Evolutionary conservation across 2,329 filamentous ascomycete species (phyloP).

Genomic region (Venturia aucupariae): DNA sequence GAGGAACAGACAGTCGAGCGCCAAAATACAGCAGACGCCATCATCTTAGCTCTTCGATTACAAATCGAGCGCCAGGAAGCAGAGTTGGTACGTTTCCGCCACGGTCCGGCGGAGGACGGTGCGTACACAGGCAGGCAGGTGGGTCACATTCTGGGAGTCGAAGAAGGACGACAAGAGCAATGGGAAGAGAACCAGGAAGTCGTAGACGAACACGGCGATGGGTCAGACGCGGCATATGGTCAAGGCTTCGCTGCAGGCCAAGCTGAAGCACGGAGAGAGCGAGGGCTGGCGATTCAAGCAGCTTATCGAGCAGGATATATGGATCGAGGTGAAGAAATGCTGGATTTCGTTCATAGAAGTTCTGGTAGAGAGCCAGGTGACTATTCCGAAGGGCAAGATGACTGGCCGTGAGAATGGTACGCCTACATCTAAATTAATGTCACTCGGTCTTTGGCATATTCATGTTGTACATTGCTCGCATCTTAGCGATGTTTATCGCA

Average conservation of each 20-base stretch:
- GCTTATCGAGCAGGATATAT: neutral
- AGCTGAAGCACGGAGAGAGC: neutral
- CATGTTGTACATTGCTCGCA: too few species aligned
- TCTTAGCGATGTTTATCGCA: neutral
- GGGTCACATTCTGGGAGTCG: neutral
- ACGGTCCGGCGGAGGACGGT: neutral
- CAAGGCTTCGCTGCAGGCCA: too few species aligned
- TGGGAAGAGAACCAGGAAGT: neutral
- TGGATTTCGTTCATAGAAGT: neutral
- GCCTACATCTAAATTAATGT: neutral
- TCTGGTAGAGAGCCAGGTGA: neutral
- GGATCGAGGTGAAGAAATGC: neutral
- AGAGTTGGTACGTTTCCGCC: neutral
- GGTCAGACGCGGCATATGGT: neutral
- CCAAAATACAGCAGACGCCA: neutral
- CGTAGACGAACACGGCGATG: neutral
- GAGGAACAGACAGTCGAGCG: neutral
- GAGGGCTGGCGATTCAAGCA: neutral
- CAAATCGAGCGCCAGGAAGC: neutral
- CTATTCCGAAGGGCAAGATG: neutral
- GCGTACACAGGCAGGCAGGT: neutral
- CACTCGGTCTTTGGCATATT: neutral
- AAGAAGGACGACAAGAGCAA: neutral
- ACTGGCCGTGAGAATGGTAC: neutral
- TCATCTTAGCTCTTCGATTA: neutral